Evolutionary conservation across 1,139 yeast genomes (phyloP).

Genomic region (Nakaseomyces bracarensis): DNA sequence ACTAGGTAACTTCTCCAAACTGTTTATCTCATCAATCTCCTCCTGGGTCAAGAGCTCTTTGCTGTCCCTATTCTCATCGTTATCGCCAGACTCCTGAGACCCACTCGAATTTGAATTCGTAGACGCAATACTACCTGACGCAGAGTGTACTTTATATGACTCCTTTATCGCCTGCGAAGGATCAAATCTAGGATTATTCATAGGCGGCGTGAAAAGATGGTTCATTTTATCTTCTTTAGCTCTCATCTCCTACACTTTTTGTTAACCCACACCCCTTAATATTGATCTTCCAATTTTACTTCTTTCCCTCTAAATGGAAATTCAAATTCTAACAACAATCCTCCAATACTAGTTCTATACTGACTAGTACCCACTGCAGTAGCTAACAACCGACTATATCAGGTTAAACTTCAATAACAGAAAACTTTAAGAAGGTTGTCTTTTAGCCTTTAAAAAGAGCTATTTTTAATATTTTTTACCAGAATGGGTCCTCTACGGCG

Average conservation of each 20-base stretch:
- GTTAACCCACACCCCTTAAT: background rate
- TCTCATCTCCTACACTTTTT: background rate
- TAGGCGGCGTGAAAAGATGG: conserved; percentile 28
- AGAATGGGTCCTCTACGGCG: too few relatives aligned
- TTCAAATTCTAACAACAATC: too few relatives aligned
- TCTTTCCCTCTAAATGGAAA: too few relatives aligned
- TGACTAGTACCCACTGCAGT: too few relatives aligned
- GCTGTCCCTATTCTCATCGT: conserved; percentile 1
- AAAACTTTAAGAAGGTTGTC: too few relatives aligned
- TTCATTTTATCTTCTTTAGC: conserved; percentile 11
- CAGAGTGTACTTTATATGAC: conserved; percentile 18
- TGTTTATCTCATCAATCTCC: conserved; percentile 19
- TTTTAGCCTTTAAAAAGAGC: too few relatives aligned
- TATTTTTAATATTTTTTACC: too few relatives aligned
- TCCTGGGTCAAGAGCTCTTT: conserved; percentile 13
- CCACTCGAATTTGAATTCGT: conserved; percentile 5
- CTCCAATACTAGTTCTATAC: too few relatives aligned
- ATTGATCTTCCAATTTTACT: too few relatives aligned
- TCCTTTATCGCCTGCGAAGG: conserved; percentile 23
- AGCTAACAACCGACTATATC: too few relatives aligned
- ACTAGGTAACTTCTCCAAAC: conserved; percentile 29
- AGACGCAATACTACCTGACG: conserved; percentile 5
- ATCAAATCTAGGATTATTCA: conserved; percentile 25
- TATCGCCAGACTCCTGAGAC: background rate
- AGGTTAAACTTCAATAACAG: too few relatives aligned